Evolutionary conservation across 768 basidiomycete species (phyloP).

Genomic region (Phaeotremella fagi): DNA sequence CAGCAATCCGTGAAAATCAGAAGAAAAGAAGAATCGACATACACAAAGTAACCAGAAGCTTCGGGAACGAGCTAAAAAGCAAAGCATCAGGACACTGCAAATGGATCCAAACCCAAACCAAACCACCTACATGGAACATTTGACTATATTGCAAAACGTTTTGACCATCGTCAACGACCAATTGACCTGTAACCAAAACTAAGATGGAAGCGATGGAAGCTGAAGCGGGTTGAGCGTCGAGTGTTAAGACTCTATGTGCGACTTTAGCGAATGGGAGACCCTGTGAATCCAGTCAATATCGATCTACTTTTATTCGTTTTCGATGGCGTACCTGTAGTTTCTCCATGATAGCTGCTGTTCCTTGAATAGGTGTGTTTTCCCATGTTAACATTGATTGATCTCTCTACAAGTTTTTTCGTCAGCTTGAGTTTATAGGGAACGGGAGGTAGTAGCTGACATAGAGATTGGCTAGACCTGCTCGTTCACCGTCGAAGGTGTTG

Average conservation of each 20-base stretch:
- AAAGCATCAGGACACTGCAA: background rate
- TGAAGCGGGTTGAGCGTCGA: slow-evolving; percentile 82
- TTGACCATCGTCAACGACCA: slow-evolving; percentile 72
- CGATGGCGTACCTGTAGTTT: slow-evolving; percentile 61
- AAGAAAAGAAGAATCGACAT: too few species aligned
- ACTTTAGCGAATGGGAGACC: slow-evolving; percentile 75
- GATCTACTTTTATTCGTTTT: background rate
- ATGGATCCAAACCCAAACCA: too few species aligned
- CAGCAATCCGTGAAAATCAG: too few species aligned
- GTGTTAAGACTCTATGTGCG: slow-evolving; percentile 70
- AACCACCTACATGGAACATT: slow-evolving; percentile 71
- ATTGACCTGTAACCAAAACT: slow-evolving; percentile 82
- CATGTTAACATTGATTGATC: slow-evolving; percentile 76
- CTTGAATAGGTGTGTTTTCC: slow-evolving; percentile 61
- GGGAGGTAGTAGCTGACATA: slow-evolving; percentile 60
- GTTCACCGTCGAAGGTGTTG: slow-evolving; percentile 63
- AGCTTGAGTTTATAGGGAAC: background rate
- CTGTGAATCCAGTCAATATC: too few species aligned
- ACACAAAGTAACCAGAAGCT: slow-evolving; percentile 75
- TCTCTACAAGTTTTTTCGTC: slow-evolving; percentile 55
- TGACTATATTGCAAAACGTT: slow-evolving; percentile 89
- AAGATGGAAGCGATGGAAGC: slow-evolving; percentile 57
- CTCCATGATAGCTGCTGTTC: slow-evolving; percentile 60
- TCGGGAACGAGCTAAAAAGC: slow-evolving; percentile 61
- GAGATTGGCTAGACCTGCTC: slow-evolving; percentile 58